phyloP scores from a whole-genome alignment of 163 green algal species.

The Prototheca wickerhamii region DNA sequence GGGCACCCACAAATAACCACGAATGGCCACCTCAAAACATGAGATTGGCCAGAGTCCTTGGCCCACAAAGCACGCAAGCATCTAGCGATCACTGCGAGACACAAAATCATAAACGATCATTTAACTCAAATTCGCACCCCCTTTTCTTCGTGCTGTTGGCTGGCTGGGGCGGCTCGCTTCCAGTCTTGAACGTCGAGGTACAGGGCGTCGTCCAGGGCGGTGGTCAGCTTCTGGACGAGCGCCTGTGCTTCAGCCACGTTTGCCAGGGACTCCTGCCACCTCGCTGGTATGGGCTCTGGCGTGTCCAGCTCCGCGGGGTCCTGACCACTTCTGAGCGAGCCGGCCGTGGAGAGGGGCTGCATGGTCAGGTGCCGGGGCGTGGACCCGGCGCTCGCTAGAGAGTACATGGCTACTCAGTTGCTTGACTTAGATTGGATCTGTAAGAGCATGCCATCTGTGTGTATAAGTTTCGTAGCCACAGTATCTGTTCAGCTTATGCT shows the following conservation, averaged over 20 bases:
- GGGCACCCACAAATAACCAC: neutral
- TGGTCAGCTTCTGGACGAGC: neutral
- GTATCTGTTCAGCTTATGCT: no score
- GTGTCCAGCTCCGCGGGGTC: neutral
- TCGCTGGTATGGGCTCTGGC: neutral
- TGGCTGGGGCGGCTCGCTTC: conserved; percentile 8
- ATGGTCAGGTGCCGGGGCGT: conserved; percentile 7
- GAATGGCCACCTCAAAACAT: no score
- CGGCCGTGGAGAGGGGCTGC: conserved; percentile 4
- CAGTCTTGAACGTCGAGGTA: conserved; percentile 15
- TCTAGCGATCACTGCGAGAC: neutral
- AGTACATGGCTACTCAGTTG: neutral
- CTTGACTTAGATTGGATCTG: neutral
- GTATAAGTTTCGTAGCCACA: no score
- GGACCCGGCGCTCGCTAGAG: neutral
- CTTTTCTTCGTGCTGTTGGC: conserved; percentile 3
- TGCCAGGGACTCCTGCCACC: conserved; percentile 10
- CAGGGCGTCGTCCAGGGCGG: conserved; percentile 10
- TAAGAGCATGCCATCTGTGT: no score
- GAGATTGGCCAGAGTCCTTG: no score
- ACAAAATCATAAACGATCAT: neutral
- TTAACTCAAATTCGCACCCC: neutral
- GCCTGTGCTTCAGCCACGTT: conserved; percentile 7
- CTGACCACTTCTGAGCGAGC: neutral
- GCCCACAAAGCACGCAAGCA: neutral